Evolutionary conservation across 176 grass and related monocot species (phyloP), one percentile per base, ranked within the genome.

Genomic region (Rhynchospora pubera): DNA sequence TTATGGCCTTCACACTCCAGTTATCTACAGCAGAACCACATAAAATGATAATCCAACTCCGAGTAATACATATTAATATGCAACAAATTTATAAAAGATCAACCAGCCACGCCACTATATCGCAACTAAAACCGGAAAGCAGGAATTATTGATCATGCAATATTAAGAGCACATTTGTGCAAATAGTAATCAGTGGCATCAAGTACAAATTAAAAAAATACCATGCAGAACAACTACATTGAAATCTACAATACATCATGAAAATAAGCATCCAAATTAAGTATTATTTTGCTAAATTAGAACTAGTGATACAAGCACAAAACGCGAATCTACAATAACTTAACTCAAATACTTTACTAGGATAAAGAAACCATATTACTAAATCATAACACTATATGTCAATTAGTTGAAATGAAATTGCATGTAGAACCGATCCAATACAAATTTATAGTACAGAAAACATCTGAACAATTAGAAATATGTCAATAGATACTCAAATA

Each of bases 1-100:
- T 90, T 28, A 93, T 97, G 23, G 93, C 91, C 34, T 97, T 97
- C 63, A 97, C 87, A 83, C 93, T 97, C 93, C 93, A 97, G 83
- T 97, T 97, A 83, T 97, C 93, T 97, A 76, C 47, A 24, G 0
- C 19, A 45, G 44, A 32, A 82, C 7, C 42, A 82, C 6, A 77
- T 26, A 16, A 16, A 77, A 55, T 72, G 6, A 56, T 7, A 77
- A 22, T 48, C 16, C 79, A 82, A 62, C 46, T 63, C 26, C 0
- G 2, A 30, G 15, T 28, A 26, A 81, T 65, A 12, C 55, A 62
- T 21, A 80, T 3, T 46, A 80, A 53, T 6, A 39, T 44, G 21
- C 16, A 57, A 43, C 7, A 30, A 28, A 60, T 44, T 43, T 13
- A 44, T 2, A 45, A 13, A 57, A 60, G 32, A 16, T 57, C 74